Conservation (phyloP, 208 protist genomes). For the Trypanosoma grayi region DNA sequence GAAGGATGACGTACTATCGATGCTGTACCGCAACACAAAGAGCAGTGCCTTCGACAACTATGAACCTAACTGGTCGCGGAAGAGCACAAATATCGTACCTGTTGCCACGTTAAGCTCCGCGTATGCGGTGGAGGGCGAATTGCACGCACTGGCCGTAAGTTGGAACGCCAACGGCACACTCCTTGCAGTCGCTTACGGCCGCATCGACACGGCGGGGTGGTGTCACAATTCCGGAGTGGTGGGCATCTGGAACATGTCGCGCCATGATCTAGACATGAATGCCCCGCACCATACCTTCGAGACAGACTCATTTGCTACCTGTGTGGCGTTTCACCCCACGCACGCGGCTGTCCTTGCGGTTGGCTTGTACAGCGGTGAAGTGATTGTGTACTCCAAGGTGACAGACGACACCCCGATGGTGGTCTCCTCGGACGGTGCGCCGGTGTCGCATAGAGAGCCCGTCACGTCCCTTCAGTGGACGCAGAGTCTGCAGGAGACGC, state of each 20-base stretch:
- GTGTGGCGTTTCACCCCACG: conserved; percentile 85
- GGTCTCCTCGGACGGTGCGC: conserved; percentile 31
- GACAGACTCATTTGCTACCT: conserved; percentile 74
- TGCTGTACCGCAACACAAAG: conserved; percentile 70
- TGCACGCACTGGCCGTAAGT: conserved; percentile 69
- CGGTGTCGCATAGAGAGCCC: conserved; percentile 65
- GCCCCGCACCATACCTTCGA: conserved; percentile 76
- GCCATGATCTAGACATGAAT: conserved; percentile 54
- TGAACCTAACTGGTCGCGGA: conserved; percentile 75
- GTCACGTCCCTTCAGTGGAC: conserved; percentile 79
- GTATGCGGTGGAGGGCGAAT: conserved; percentile 47
- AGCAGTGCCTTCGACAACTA: conserved; percentile 82
- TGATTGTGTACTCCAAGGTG: conserved; percentile 67
- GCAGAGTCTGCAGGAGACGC: conserved; percentile 55
- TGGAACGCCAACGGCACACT: conserved; percentile 87
- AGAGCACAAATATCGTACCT: conserved; percentile 55
- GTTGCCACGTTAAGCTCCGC: conserved; percentile 71
- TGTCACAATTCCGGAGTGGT: conserved; percentile 83
- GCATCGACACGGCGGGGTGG: conserved; percentile 83
- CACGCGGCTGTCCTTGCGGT: conserved; percentile 71
- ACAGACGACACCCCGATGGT: conserved; percentile 43
- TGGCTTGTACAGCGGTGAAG: conserved; percentile 88
- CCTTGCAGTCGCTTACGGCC: conserved; percentile 84
- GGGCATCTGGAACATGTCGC: conserved; percentile 78
- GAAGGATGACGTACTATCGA: conserved; percentile 49